Evolutionary conservation across 164 flowering plant genomes (phyloP).

Genomic region (Aristolochia contorta): DNA sequence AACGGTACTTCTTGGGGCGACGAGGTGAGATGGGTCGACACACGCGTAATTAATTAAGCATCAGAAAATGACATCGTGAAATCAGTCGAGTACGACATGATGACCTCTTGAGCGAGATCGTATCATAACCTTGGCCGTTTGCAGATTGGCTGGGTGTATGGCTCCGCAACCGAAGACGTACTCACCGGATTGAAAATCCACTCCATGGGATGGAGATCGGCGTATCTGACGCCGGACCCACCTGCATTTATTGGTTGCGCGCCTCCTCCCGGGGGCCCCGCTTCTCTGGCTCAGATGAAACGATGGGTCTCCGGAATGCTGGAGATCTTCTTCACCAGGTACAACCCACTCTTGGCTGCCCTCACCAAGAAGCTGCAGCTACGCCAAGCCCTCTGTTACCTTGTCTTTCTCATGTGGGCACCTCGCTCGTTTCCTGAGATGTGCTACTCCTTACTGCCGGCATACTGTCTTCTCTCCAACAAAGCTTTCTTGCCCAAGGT

Average conservation of each 20-base stretch:
- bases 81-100: too few species aligned
- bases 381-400: constrained; percentile 30
- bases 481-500: constrained; percentile 49
- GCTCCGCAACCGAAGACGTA: constrained; percentile 41
- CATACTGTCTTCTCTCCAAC: constrained; percentile 43
- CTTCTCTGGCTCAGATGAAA: constrained; percentile 29
- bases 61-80: too few species aligned
- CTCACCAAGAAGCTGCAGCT: constrained; percentile 28
- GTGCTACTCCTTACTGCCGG: constrained; percentile 39
- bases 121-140: too few species aligned
- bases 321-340: constrained; percentile 29
- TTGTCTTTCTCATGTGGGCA: constrained; percentile 18
- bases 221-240: constrained; percentile 19
- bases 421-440: constrained; percentile 37
- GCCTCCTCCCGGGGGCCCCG: constrained; percentile 32
- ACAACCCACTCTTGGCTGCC: constrained; percentile 24
- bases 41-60: too few species aligned
- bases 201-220: constrained; percentile 35
- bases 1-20: constrained; percentile 45
- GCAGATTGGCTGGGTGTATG: constrained; percentile 43
- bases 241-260: constrained; percentile 49
- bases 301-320: constrained; percentile 56
- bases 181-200: constrained; percentile 50
- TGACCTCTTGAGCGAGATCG: too few species aligned
- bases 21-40: constrained; percentile 19